Conservation (phyloP, 2,329 filamentous ascomycete genomes). For the Trichoderma sp. region DNA sequence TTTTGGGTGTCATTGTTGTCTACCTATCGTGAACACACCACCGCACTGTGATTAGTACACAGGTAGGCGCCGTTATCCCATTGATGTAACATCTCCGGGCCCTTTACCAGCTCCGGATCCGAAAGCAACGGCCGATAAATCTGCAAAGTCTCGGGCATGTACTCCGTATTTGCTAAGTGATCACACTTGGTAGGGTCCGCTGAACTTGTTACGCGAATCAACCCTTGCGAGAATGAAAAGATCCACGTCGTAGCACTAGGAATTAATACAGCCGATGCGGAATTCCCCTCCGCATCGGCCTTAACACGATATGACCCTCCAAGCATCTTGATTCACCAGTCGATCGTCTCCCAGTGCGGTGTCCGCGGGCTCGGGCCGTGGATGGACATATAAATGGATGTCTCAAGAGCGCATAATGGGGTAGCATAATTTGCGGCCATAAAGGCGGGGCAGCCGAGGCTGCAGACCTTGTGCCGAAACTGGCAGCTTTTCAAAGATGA, state of each 20-base stretch:
- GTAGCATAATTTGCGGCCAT: neutral
- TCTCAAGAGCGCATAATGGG: neutral
- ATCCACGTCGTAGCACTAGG: neutral
- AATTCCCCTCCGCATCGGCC: neutral
- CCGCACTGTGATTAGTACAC: neutral
- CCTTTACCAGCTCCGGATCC: neutral
- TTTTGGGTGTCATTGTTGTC: neutral
- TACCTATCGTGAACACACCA: neutral
- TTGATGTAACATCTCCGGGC: neutral
- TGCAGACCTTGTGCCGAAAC: neutral
- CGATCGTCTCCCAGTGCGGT: neutral
- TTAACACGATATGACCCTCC: neutral
- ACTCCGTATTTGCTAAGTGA: neutral
- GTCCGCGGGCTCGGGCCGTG: neutral
- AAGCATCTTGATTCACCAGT: neutral
- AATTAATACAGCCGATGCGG: neutral
- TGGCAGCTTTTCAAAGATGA: neutral
- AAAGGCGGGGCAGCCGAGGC: slow-evolving; percentile 8
- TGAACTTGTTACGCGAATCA: neutral
- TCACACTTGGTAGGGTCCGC: neutral
- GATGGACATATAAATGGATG: neutral
- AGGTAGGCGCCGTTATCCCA: neutral
- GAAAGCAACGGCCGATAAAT: neutral
- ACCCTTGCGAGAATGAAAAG: neutral
- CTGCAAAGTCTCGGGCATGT: neutral